These are phyloP conservation scores for Salisapilia sapeloensis DNA, from an alignment of 352 stramenopile genomes.

Conservation along the genomic window DNA sequence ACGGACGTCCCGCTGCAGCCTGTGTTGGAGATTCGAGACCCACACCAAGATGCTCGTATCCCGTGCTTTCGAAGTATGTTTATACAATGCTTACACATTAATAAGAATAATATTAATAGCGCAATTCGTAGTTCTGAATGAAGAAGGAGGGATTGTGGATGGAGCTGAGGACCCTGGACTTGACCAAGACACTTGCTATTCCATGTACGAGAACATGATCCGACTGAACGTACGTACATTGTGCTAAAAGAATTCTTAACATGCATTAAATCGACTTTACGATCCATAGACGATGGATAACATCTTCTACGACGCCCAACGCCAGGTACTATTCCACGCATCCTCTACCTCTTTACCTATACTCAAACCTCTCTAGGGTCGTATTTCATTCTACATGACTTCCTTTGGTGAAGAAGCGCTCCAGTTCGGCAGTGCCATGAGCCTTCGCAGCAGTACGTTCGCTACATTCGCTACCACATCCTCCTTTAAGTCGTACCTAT, in stretches of 20 bases:
- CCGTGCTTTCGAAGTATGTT: conserved; percentile 83
- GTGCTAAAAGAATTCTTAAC: neutral
- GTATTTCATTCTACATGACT: conserved; percentile 97
- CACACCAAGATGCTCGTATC: conserved; percentile 63
- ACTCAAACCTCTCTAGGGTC: conserved; percentile 21
- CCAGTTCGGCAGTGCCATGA: conserved; percentile 89
- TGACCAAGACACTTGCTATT: conserved; percentile 47
- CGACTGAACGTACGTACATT: conserved; percentile 43
- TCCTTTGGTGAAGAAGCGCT: conserved; percentile 90
- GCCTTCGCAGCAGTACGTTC: conserved; percentile 36
- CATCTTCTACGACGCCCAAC: conserved; percentile 93
- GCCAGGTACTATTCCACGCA: conserved; percentile 36
- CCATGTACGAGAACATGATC: conserved; percentile 81
- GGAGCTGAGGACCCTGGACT: conserved; percentile 60
- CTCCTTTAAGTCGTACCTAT: neutral
- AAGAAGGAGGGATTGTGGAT: conserved; percentile 59
- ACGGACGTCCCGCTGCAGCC: conserved; percentile 80
- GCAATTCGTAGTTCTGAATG: conserved; percentile 71
- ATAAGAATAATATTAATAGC: too few species aligned
- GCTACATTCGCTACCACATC: neutral
- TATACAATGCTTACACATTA: conserved; percentile 5
- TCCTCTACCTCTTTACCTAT: neutral
- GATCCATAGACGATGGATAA: conserved; percentile 89
- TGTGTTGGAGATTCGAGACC: conserved; percentile 77
- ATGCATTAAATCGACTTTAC: conserved; percentile 3